Evolutionary conservation across 1,139 yeast species (phyloP).

Genomic region (Candida tropicalis): DNA sequence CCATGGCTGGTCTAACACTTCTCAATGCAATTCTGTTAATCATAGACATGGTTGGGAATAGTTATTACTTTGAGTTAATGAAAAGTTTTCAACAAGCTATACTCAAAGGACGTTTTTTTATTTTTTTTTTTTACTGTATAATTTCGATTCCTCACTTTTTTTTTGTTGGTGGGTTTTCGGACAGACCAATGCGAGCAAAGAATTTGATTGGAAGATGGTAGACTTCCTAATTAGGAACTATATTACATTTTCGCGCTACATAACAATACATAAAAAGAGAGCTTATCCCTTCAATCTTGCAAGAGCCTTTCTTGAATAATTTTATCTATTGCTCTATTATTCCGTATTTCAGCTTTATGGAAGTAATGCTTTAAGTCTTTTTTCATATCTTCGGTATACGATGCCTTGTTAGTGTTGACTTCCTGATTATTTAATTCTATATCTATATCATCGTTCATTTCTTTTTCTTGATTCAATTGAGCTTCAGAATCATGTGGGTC

Average conservation of each 20-base stretch:
- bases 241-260: background rate
- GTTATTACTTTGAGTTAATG: constrained; percentile 6
- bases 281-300: background rate
- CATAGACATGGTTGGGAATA: constrained; percentile 37
- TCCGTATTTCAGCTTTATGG: constrained; percentile 29
- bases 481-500: background rate
- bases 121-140: constrained; percentile 13
- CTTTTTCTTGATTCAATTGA: constrained; percentile 10
- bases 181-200: constrained; percentile 9
- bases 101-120: constrained; percentile 4
- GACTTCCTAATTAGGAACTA: constrained; percentile 38
- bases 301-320: constrained; percentile 25
- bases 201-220: constrained; percentile 40
- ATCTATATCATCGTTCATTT: constrained; percentile 14
- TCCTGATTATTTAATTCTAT: background rate
- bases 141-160: constrained; percentile 5
- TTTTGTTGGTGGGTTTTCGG: constrained; percentile 10
- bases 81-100: constrained; percentile 6
- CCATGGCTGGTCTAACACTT: constrained; percentile 42
- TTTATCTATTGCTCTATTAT: constrained; percentile 31
- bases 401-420: constrained; percentile 8
- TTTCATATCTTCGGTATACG: constrained; percentile 30
- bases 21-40: constrained; percentile 51
- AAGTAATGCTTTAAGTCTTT: constrained; percentile 30
- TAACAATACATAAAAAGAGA: background rate